Base-by-base conservation (phyloP, 805 yeast species). In the Dipodascus geniculatus region DNA sequence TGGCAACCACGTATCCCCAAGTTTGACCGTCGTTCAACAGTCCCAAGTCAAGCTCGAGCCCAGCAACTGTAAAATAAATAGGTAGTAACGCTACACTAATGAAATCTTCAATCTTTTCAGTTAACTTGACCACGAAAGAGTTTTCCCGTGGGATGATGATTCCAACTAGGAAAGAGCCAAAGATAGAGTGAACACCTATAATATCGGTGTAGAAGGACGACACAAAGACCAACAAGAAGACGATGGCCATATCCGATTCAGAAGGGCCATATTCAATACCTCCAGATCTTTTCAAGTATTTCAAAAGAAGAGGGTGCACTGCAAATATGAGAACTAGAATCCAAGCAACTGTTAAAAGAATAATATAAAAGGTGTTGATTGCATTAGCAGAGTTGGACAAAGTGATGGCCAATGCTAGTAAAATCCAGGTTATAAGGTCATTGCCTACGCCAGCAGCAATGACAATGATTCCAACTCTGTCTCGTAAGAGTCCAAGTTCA, bases 101-200 rank as follows among this genome's bases (percentile, higher is more conserved):
- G 53, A 86, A 68, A 63, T 85, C 91, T 67, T 86, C 95, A 66
- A 86, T 77, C 61, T 85, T 81, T 59, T 82, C 87, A 1, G 87
- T 83, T 50, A 86, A 70, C 44, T 75, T 77, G 42, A 83, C 76
- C 17, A 82, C 88, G 63, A 82, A 84, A 17, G 84, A 84, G 60
- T 82, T 80, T 51, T 85, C 88, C 60, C 91, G 73, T 6, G 95
- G 95, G 3, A 85, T 77, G 52, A 86, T 78, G 31, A 83, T 70
- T 2, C 95, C 95, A 11, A 81, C 80, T 68, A 86, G 74, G 61
- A 86, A 86, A 0, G 91, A 93, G 42, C 95, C 95, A 68, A 86
- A 86, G 60, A 86, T 86, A 0, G 93, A 85, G 67, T 86, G 95
- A 8, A 85, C 91, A 3, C 95, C 95, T 57, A 85, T 83, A 55